These are phyloP conservation scores for Metarhizium brunneum DNA, from an alignment of 2,329 filamentous ascomycete genomes.

Conservation along the genomic window DNA sequence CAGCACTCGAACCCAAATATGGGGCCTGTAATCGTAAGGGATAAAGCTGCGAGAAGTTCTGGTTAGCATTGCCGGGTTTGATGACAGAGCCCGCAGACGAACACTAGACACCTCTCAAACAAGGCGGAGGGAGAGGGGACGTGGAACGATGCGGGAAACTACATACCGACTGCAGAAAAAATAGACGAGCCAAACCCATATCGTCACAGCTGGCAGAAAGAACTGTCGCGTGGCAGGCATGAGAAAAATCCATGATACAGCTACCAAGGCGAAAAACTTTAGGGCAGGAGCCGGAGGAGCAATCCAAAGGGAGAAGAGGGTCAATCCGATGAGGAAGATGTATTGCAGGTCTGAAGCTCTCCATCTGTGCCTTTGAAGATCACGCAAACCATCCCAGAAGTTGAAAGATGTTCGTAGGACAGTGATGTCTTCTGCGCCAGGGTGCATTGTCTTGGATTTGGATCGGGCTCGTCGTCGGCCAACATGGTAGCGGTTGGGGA, in stretches of 20 bases:
- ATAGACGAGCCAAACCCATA: constrained; percentile 79
- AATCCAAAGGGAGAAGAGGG: constrained; percentile 75
- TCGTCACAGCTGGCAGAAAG: constrained; percentile 76
- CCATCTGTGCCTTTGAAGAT: constrained; percentile 72
- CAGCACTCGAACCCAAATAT: constrained; percentile 91
- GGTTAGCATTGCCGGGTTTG: not conserved
- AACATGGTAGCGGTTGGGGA: constrained; percentile 29
- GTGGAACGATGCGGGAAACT: not conserved
- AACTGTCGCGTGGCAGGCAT: constrained; percentile 85
- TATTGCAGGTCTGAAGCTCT: constrained; percentile 80
- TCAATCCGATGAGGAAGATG: constrained; percentile 60
- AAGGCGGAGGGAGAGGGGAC: not conserved
- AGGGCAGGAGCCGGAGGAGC: constrained; percentile 71
- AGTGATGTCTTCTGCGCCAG: constrained; percentile 52
- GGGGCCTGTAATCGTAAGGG: constrained; percentile 75
- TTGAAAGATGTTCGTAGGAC: constrained; percentile 75
- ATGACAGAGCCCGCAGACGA: not conserved
- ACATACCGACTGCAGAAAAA: constrained; percentile 91
- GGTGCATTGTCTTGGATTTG: constrained; percentile 25
- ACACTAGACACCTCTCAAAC: not conserved
- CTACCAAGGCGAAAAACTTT: constrained; percentile 63
- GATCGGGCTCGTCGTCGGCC: constrained; percentile 29
- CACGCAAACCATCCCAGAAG: constrained; percentile 65
- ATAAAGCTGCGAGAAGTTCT: constrained; percentile 58
- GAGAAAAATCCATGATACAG: constrained; percentile 60